These are phyloP conservation scores for Protea cynaroides DNA, from an alignment of 164 flowering plant species.

Conservation along the genomic window DNA sequence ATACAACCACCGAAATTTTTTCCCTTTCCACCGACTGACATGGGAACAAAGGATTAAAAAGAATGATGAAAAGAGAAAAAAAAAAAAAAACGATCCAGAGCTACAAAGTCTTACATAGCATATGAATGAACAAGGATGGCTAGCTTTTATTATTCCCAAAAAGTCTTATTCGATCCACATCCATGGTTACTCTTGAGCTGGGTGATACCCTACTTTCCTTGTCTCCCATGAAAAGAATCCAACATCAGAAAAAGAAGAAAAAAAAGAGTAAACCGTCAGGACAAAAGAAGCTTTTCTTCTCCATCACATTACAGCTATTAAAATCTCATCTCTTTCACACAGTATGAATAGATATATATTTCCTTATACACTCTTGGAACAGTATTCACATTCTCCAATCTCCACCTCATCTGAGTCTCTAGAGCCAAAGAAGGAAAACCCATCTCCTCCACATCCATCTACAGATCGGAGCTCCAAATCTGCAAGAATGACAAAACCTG, in stretches of 20 bases:
- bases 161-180: too few species aligned
- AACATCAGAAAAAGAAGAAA: slow-evolving; percentile 4
- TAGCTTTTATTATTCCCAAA: too few species aligned
- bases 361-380: neutral
- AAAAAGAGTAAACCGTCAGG: slow-evolving; percentile 21
- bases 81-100: too few species aligned
- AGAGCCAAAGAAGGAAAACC: neutral
- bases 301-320: slow-evolving; percentile 2
- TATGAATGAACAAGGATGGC: too few species aligned
- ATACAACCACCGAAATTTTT: too few species aligned
- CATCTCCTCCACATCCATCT: neutral
- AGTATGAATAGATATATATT: too few species aligned
- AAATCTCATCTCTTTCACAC: neutral
- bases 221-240: slow-evolving; percentile 55
- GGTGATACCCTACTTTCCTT: slow-evolving; percentile 51
- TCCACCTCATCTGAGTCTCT: neutral
- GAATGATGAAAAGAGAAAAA: too few species aligned
- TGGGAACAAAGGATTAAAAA: too few species aligned
- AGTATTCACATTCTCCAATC: neutral
- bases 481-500: slow-evolving; percentile 30
- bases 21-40: too few species aligned
- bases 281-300: slow-evolving; percentile 31
- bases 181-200: too few species aligned
- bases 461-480: neutral
- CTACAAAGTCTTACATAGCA: too few species aligned